phyloP scores from a whole-genome alignment of 2,329 filamentous ascomycete genomes.

The Seiridium cupressi region DNA sequence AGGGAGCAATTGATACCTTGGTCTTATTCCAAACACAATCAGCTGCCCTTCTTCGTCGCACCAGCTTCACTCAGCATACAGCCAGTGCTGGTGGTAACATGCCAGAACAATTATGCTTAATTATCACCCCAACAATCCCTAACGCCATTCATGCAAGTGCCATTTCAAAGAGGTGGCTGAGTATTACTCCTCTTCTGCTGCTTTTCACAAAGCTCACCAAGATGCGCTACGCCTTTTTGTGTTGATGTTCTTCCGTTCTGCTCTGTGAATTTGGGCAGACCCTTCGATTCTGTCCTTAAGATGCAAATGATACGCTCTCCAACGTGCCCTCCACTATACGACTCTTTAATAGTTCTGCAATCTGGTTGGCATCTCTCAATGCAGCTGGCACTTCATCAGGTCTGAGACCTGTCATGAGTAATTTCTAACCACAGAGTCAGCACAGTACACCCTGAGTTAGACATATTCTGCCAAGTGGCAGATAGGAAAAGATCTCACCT shows the following conservation, averaged over 20 bases:
- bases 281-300: not conserved
- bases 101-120: too few species aligned
- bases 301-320: conserved; percentile 39
- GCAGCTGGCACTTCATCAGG: conserved; percentile 67
- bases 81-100: too few species aligned
- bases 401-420: conserved; percentile 33
- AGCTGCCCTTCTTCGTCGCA: not conserved
- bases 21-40: not conserved
- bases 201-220: too few species aligned
- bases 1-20: not conserved
- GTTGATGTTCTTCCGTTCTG: not conserved
- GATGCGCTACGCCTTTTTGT: not conserved
- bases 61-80: not conserved
- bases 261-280: not conserved
- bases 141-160: too few species aligned
- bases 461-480: too few species aligned
- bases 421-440: conserved; percentile 25
- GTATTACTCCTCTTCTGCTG: too few species aligned
- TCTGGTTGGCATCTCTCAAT: conserved; percentile 67
- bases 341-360: conserved; percentile 52
- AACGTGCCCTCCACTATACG: conserved; percentile 60
- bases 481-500: conserved; percentile 45
- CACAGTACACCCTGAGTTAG: not conserved
- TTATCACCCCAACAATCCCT: too few species aligned
- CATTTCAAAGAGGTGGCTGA: too few species aligned